A percentile compares a stretch with the other conserved stretches of the same genome.
These are phyloP conservation scores for Lolium rigidum DNA, from an alignment of 176 grass and related monocot genomes.

Conservation along the genomic window DNA sequence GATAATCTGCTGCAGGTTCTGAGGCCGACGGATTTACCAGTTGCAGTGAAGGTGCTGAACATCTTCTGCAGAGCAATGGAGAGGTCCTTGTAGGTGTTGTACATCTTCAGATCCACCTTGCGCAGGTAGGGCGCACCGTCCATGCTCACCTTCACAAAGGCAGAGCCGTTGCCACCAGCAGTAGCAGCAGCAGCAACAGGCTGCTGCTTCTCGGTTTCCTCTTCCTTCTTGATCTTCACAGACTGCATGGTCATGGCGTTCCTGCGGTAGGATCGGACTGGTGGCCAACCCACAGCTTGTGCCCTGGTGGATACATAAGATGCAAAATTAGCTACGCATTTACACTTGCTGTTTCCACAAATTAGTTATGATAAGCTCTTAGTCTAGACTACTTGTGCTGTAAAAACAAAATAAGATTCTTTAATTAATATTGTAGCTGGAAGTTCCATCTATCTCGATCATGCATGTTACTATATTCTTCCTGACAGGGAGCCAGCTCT, in stretches of 20 bases:
- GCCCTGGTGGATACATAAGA: conserved; percentile 56
- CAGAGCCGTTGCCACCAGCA: conserved; percentile 28
- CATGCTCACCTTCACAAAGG: conserved; percentile 98
- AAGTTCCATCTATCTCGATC: conserved; percentile 27
- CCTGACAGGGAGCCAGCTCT: neutral
- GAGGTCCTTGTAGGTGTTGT: conserved; percentile 89
- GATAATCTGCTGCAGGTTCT: conserved; percentile 27
- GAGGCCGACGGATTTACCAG: conserved; percentile 43
- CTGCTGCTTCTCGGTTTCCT: conserved; percentile 59
- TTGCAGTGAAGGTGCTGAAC: conserved; percentile 78
- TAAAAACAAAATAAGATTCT: conserved; percentile 1
- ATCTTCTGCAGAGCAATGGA: conserved; percentile 84
- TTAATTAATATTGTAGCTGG: neutral
- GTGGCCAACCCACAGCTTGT: conserved; percentile 96
- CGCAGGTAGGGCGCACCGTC: conserved; percentile 90
- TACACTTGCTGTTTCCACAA: neutral
- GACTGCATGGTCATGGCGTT: conserved; percentile 85
- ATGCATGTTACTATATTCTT: conserved; percentile 50
- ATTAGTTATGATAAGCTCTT: neutral
- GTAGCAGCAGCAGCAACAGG: neutral
- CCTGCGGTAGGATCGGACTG: conserved; percentile 91
- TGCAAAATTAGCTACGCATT: neutral
- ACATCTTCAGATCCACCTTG: conserved; percentile 95
- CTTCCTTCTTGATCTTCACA: conserved; percentile 69
- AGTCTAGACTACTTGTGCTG: conserved; percentile 5